Conservation (phyloP, 768 basidiomycete genomes). For the Suillus subalutaceus region DNA sequence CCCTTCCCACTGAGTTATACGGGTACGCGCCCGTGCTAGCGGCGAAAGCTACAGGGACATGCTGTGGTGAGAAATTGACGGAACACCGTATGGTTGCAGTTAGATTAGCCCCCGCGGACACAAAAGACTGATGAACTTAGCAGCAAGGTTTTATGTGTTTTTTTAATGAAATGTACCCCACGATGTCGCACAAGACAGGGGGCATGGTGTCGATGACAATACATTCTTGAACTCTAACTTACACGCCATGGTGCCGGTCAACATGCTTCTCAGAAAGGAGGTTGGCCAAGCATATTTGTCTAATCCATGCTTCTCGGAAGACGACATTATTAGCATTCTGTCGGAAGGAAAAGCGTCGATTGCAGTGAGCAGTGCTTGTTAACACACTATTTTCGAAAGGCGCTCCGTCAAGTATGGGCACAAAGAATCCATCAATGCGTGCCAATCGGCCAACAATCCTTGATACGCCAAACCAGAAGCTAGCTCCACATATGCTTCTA, state of each 20-base stretch:
- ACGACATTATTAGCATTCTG: not conserved
- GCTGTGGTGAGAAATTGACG: not conserved
- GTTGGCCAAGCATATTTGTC: not conserved
- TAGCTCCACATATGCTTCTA: too few species aligned
- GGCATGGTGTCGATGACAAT: not conserved
- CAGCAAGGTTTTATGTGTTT: not conserved
- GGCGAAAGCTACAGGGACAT: not conserved
- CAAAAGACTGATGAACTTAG: not conserved
- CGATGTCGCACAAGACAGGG: not conserved
- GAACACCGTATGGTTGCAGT: not conserved
- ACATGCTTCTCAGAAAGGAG: not conserved
- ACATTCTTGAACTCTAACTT: not conserved
- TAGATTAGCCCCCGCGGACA: not conserved
- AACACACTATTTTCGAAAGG: not conserved
- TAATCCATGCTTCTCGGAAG: not conserved
- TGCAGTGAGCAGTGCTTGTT: not conserved
- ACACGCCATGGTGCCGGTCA: not conserved
- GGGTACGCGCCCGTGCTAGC: not conserved
- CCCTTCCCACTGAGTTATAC: not conserved
- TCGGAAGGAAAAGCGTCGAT: not conserved
- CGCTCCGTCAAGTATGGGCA: not conserved
- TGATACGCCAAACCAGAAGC: not conserved
- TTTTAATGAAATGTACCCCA: not conserved
- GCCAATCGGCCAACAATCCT: too few species aligned
- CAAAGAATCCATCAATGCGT: not conserved